Evolutionary conservation across 768 basidiomycete genomes (phyloP), one percentile per base, ranked within the genome.

Genomic region (Baorangia bicolor): DNA sequence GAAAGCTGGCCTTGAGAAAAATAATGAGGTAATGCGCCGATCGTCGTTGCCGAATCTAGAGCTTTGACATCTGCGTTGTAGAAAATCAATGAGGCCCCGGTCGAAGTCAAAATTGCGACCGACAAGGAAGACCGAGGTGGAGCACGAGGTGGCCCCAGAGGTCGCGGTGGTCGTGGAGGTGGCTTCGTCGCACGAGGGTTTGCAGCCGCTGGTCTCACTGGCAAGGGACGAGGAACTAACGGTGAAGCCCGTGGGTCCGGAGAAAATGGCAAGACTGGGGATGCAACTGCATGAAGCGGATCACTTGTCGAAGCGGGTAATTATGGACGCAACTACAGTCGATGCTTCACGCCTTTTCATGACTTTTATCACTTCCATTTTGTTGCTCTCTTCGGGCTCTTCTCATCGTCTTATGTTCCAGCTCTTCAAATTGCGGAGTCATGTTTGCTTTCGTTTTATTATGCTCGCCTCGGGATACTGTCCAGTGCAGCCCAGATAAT

Each of bases 1-100:
- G 90, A 90, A 84, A 62, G 81, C 77, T 20, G 94, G 88, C 0
- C 73, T 95, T 21, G 85, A 82, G 42, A 88, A 85, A 63, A 87
- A 90, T 59, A 81, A 79, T 25, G 85, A 86, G 71, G 92, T 93
- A 59, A 55, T 20, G 30, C 7, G 12, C 21, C 7, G 5, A 80
- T 72, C 23, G 18, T 28, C 34, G 18, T 28, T 6, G 9, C 27
- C 34, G 39, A 39, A 48, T 51, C 27, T 34, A 9, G 34, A 21
- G 23, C 9, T 30, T 57, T 69, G 34, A 62, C 53, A 18, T 45
- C 34, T 43, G 28, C 34, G 30, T 45, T 49, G 35, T 62, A 92
- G 91, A 87, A 82, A 80, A 75, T 92, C 33, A 84, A 87, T 40
- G 90, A 88, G 46, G 76, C 66, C 0, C 65, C 74, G 0, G 84